Evolutionary conservation across 2,329 filamentous ascomycete species (phyloP).

Genomic region (Dothiorella sarmentorum): DNA sequence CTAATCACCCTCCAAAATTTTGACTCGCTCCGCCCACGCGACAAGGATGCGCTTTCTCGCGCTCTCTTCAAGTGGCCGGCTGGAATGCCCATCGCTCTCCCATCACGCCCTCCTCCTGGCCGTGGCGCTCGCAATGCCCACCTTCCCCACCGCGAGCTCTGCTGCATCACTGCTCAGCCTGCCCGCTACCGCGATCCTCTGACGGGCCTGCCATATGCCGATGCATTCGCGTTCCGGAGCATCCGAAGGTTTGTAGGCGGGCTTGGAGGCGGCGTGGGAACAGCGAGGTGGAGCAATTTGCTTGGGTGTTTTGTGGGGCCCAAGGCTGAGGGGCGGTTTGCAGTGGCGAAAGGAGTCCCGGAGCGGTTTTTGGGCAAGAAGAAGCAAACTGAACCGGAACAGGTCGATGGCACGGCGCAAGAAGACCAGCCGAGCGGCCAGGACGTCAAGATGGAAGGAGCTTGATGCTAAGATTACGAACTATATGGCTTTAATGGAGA

Average conservation of each 20-base stretch:
- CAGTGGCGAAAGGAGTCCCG: conserved; percentile 73
- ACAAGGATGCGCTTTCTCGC: conserved; percentile 12
- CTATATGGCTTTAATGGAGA: background rate
- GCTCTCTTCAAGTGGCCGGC: conserved; percentile 37
- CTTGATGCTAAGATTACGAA: background rate
- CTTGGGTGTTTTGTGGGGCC: conserved; percentile 78
- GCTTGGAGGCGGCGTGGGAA: conserved; percentile 55
- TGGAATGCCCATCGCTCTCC: conserved; percentile 29
- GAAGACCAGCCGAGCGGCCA: background rate
- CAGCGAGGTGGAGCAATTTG: conserved; percentile 78
- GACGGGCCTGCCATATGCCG: conserved; percentile 78
- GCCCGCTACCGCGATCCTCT: conserved; percentile 82
- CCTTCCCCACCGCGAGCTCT: conserved; percentile 51
- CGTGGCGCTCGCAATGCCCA: conserved; percentile 43
- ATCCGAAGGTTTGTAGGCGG: conserved; percentile 61
- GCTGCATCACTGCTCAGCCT: conserved; percentile 76
- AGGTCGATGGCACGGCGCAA: background rate
- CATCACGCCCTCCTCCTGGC: conserved; percentile 49
- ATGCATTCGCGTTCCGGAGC: conserved; percentile 75
- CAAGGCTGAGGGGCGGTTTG: conserved; percentile 41
- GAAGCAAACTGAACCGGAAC: background rate
- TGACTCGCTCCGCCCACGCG: conserved; percentile 27
- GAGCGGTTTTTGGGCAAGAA: conserved; percentile 57
- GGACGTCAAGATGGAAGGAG: conserved; percentile 9
- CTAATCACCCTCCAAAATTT: conserved; percentile 59